Evolutionary conservation across 331 rosid species (phyloP).

Genomic region (Phaseolus coccineus): DNA sequence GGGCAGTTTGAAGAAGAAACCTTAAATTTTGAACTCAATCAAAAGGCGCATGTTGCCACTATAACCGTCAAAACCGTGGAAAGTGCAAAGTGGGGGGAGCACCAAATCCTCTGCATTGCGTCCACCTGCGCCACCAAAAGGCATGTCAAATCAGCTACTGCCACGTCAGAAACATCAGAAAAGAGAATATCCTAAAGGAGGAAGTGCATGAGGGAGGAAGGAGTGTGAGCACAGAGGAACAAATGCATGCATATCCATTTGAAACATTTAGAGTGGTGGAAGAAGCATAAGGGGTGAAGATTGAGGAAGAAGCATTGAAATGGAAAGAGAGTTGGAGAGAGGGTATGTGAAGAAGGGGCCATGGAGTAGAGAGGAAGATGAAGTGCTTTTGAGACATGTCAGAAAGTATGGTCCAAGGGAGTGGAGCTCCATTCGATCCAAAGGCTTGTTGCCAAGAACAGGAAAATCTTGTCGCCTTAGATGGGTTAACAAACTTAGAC

Average conservation of each 20-base stretch:
- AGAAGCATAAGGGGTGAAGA: too few species aligned
- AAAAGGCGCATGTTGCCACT: conserved; percentile 51
- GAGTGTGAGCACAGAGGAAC: background rate
- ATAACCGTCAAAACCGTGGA: conserved; percentile 61
- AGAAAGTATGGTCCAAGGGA: conserved; percentile 73
- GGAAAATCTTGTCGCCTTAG: conserved; percentile 91
- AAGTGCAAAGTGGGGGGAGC: conserved; percentile 38
- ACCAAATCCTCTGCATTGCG: background rate
- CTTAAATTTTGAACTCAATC: conserved; percentile 20
- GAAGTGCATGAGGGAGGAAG: background rate
- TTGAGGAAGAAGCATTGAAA: background rate
- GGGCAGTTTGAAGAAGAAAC: background rate
- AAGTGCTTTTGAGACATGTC: conserved; percentile 68
- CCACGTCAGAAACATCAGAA: conserved; percentile 31
- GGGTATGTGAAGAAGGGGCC: conserved; percentile 61
- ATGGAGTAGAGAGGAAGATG: conserved; percentile 86
- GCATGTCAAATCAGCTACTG: background rate
- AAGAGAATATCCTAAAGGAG: background rate
- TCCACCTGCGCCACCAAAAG: background rate
- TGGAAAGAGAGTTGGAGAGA: conserved; percentile 40
- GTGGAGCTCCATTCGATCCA: conserved; percentile 98
- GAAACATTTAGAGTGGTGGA: too few species aligned
- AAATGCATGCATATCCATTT: background rate
- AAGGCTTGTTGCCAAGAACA: conserved; percentile 73
- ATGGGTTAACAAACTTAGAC: conserved; percentile 91